phyloP scores from a whole-genome alignment of 805 yeast genomes.

The Wickerhamomyces kurtzmanii region DNA sequence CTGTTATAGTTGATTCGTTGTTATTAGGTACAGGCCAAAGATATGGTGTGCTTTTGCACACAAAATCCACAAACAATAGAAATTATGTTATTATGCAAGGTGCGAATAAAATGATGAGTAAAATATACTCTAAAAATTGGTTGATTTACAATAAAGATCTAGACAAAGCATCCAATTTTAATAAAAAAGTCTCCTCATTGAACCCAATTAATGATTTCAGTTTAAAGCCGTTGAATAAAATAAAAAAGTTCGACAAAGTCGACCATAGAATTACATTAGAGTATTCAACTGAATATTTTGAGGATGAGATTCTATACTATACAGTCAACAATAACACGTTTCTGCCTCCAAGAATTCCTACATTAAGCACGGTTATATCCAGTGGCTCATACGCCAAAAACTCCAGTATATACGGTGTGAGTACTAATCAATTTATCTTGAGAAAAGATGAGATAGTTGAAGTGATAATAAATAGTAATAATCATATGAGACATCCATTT shows the following conservation, averaged over 20 bases:
- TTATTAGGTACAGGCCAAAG: constrained; percentile 79
- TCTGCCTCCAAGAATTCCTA: constrained; percentile 29
- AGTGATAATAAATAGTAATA: constrained; percentile 53
- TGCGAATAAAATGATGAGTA: too few species aligned
- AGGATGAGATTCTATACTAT: constrained; percentile 37
- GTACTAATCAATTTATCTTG: constrained; percentile 33
- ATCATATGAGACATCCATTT: constrained; percentile 61
- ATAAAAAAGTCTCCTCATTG: too few species aligned
- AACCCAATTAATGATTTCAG: constrained; percentile 18
- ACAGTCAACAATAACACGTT: constrained; percentile 44
- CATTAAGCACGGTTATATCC: constrained; percentile 48
- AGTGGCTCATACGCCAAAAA: constrained; percentile 36
- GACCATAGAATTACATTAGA: constrained; percentile 27
- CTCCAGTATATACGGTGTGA: constrained; percentile 38
- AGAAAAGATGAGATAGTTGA: constrained; percentile 47
- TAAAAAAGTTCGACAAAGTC: too few species aligned
- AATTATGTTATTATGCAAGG: constrained; percentile 56
- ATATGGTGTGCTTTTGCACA: constrained; percentile 54
- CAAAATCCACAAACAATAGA: constrained; percentile 32
- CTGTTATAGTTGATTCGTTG: constrained; percentile 41
- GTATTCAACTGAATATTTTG: constrained; percentile 30
- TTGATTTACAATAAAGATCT: constrained; percentile 27
- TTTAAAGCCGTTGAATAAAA: constrained; percentile 20
- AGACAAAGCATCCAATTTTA: too few species aligned
- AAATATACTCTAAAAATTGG: too few species aligned